Evolutionary conservation across 2,329 filamentous ascomycete species (phyloP).

Genomic region (Pyrenophora graminea): DNA sequence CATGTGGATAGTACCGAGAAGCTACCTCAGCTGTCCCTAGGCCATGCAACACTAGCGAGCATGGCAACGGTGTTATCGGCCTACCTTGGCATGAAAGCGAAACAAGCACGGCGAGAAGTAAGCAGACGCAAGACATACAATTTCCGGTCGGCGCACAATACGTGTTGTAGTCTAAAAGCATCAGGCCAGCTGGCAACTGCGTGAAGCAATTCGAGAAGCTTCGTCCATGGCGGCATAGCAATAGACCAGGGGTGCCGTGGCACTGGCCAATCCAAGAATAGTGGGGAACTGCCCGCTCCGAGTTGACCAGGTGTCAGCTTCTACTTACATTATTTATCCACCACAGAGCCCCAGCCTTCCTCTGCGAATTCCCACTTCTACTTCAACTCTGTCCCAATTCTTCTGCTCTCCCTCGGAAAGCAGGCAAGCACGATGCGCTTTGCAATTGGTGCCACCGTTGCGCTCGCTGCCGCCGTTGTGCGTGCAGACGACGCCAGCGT

Average conservation of each 20-base stretch:
- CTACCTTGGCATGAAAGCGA: too few relatives aligned
- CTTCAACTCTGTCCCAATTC: slow-evolving; percentile 27
- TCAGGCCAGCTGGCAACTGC: slow-evolving; percentile 30
- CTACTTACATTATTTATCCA: slow-evolving; percentile 30
- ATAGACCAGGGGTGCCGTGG: slow-evolving; percentile 15
- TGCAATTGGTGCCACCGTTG: slow-evolving; percentile 71
- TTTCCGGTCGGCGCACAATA: background rate
- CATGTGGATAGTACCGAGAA: too few relatives aligned
- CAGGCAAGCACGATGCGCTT: slow-evolving; percentile 57
- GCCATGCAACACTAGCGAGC: too few relatives aligned
- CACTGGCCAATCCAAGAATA: slow-evolving; percentile 12
- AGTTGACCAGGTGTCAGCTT: slow-evolving; percentile 30
- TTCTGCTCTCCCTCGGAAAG: slow-evolving; percentile 37
- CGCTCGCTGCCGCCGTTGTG: slow-evolving; percentile 73
- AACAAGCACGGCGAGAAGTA: too few relatives aligned
- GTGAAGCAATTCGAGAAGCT: slow-evolving; percentile 27
- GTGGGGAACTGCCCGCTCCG: slow-evolving; percentile 20
- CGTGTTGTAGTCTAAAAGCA: background rate
- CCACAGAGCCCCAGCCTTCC: slow-evolving; percentile 24
- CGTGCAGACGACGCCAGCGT: slow-evolving; percentile 63
- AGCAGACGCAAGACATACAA: background rate
- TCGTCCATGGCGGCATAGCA: slow-evolving; percentile 16
- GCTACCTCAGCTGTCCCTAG: too few relatives aligned
- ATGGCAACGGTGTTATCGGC: background rate
- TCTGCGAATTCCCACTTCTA: slow-evolving; percentile 23